phyloP scores from a whole-genome alignment of 108 stramenopile genomes.

The Schizochytrium sp. region DNA sequence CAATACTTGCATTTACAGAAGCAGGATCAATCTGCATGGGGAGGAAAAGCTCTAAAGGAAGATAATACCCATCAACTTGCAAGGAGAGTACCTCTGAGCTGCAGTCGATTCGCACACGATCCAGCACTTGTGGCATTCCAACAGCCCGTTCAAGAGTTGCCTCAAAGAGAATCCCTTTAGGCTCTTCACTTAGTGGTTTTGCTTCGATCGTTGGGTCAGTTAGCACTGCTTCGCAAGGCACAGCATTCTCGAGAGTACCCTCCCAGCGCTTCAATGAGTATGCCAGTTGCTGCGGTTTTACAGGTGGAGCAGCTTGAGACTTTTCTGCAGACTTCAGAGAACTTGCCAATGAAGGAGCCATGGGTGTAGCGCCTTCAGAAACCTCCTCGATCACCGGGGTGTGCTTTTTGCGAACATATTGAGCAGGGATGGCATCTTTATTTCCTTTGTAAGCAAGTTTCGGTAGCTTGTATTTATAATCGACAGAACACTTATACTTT shows the following conservation, averaged over 20 bases:
- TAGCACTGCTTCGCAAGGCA: conserved; percentile 61
- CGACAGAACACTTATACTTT: conserved; percentile 67
- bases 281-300: not conserved
- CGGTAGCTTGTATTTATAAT: conserved; percentile 76
- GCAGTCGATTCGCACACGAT: not conserved
- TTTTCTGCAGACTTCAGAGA: not conserved
- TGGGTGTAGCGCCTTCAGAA: not conserved
- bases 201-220: conserved; percentile 57
- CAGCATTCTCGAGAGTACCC: not conserved
- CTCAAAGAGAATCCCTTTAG: conserved; percentile 58
- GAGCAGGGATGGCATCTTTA: conserved; percentile 61
- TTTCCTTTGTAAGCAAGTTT: conserved; percentile 74
- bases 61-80: conserved; percentile 11
- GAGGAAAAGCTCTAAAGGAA: not conserved
- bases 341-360: no score
- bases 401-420: conserved; percentile 16
- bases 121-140: not conserved
- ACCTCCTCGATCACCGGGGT: not conserved
- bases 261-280: not conserved
- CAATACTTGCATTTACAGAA: not conserved
- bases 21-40: not conserved
- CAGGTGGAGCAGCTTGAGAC: not conserved
- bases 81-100: not conserved
- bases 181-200: not conserved
- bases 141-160: conserved; percentile 40